Evolutionary conservation across 2,329 filamentous ascomycete genomes (phyloP).

Genomic region (Ceratocystis alfenasii): DNA sequence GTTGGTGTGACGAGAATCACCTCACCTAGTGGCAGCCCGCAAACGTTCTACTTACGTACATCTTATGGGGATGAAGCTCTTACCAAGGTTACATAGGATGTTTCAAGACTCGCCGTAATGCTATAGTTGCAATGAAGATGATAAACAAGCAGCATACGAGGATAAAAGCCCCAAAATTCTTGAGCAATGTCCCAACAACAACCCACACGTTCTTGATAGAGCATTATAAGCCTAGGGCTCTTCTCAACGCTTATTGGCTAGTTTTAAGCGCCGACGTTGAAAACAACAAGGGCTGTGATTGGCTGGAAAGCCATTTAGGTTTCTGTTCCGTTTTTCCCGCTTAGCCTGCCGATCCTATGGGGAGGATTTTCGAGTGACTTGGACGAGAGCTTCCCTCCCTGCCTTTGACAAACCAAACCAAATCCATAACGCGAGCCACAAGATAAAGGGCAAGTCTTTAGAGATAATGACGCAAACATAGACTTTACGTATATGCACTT

Average conservation of each 20-base stretch:
- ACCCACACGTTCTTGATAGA: neutral
- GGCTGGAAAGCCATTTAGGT: neutral
- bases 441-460: neutral
- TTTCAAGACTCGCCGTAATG: neutral
- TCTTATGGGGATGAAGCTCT: neutral
- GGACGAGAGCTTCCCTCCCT: neutral
- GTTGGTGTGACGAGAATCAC: neutral
- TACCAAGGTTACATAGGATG: neutral
- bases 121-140: neutral
- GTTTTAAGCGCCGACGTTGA: conserved; percentile 15
- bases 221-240: neutral
- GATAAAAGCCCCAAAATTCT: neutral
- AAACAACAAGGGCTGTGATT: conserved; percentile 13
- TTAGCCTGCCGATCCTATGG: neutral
- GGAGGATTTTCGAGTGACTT: no score
- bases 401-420: neutral
- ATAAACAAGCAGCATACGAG: neutral
- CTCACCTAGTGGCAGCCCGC: neutral
- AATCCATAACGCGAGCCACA: neutral
- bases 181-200: neutral
- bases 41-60: neutral
- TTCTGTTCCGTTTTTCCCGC: neutral
- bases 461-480: neutral
- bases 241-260: neutral
- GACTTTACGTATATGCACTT: neutral